Evolutionary conservation across 345 rosid species (phyloP), one percentile per base, ranked within the genome.

Genomic region (Hypericum perforatum): DNA sequence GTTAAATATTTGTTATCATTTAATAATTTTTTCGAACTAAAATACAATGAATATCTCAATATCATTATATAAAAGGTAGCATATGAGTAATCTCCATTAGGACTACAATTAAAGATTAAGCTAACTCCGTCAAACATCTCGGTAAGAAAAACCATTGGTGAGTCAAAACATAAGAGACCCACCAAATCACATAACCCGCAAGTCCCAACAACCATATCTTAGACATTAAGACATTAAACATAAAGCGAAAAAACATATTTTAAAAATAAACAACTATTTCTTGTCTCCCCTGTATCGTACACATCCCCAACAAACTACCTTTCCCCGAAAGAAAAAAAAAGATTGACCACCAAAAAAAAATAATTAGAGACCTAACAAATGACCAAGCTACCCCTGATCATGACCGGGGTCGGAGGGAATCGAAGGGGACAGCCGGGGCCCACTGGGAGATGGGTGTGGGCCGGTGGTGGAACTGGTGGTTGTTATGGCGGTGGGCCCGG

Each of bases 351-450:
- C n/a, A n/a, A n/a, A n/a, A n/a, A n/a, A n/a, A 9, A 36, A 0
- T 52, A 5, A 37, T 5, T 7, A 14, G 54, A 13, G 11, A 11
- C 40, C 49, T 9, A 5, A 0, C 12, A 22, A 56, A 60, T 56
- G 69, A 64, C 78, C 59, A 51, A 44, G 69, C 38, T 56, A 46
- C 63, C 71, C 60, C 57, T 39, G 12, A 10, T 9, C 10, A 82
- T 29, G 84, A 75, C 53, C 80, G 71, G 47, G 74, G 85, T 45
- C 94, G 84, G 5, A 63, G 71, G 7, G 63, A 63, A 51, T 81
- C 84, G 22, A 76, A 74, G 32, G 76, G 65, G 15, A 72, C 29
- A 0, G 65, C 52, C 3, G 78, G 56, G 62, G 69, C 78, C 90
- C 88, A 80, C 1, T 75, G 78, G 61, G 66, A 78, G 66, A 79